These are phyloP conservation scores for Fusarium albosuccineum DNA, from an alignment of 2,329 filamentous ascomycete species.

Conservation along the genomic window DNA sequence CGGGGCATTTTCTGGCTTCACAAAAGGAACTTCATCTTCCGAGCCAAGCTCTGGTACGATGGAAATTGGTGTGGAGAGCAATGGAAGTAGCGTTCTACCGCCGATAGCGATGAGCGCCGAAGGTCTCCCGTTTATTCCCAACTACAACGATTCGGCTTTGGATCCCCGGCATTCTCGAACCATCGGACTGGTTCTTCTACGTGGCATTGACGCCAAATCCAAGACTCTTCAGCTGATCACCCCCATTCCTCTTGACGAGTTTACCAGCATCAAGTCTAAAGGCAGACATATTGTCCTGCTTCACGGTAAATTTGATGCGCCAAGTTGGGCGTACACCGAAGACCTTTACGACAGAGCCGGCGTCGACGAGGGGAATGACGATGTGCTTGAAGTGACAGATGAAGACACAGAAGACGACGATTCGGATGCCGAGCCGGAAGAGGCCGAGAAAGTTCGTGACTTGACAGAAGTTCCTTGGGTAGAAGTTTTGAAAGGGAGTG, in stretches of 20 bases:
- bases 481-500: constrained; percentile 66
- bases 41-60: constrained; percentile 30
- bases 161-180: constrained; percentile 70
- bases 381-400: constrained; percentile 49
- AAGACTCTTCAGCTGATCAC: constrained; percentile 74
- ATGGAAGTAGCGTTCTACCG: background rate
- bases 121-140: constrained; percentile 73
- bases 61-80: constrained; percentile 23
- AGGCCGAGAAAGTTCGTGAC: constrained; percentile 34
- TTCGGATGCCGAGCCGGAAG: constrained; percentile 47
- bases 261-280: constrained; percentile 56
- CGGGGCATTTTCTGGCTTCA: constrained; percentile 60
- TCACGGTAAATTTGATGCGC: constrained; percentile 76
- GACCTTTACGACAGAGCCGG: constrained; percentile 62
- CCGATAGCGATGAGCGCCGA: constrained; percentile 54
- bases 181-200: constrained; percentile 76
- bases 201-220: constrained; percentile 71
- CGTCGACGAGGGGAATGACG: constrained; percentile 47
- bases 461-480: constrained; percentile 67
- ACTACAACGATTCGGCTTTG: constrained; percentile 65
- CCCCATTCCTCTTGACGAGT: constrained; percentile 61
- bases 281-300: constrained; percentile 71
- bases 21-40: background rate
- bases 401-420: constrained; percentile 53
- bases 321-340: constrained; percentile 78